A percentile compares a stretch with the other conserved stretches of the same genome.
Evolutionary conservation across 768 basidiomycete genomes (phyloP).

Genomic region (Lactarius trivialis): DNA sequence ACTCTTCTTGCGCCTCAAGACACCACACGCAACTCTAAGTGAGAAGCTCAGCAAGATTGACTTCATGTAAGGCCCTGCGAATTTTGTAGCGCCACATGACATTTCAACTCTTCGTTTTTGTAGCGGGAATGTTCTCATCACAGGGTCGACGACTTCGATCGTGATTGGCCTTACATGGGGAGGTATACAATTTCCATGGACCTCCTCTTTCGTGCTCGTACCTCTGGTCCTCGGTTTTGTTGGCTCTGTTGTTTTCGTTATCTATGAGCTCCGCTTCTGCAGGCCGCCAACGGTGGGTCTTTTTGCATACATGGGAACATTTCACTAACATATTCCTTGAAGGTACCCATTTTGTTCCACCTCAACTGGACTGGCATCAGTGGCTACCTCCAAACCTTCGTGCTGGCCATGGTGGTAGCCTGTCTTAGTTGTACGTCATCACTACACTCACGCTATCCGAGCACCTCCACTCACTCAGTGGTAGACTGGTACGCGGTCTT

Average conservation of each 20-base stretch:
- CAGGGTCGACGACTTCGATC: slow-evolving; percentile 27
- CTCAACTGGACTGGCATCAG: slow-evolving; percentile 30
- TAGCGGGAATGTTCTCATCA: slow-evolving; percentile 35
- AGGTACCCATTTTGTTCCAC: slow-evolving; percentile 33
- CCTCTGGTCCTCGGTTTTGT: slow-evolving; percentile 37
- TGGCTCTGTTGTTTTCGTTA: slow-evolving; percentile 33
- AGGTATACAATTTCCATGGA: slow-evolving; percentile 39
- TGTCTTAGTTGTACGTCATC: slow-evolving; percentile 17
- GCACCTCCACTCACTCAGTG: not conserved
- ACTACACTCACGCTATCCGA: not conserved
- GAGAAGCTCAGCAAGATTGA: slow-evolving; percentile 35
- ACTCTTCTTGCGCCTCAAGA: slow-evolving; percentile 32
- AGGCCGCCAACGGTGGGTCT: slow-evolving; percentile 32
- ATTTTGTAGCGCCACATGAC: too few species aligned
- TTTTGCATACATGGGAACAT: too few species aligned
- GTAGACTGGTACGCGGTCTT: slow-evolving; percentile 38
- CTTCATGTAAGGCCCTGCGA: slow-evolving; percentile 36
- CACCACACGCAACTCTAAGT: slow-evolving; percentile 29
- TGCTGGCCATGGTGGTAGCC: slow-evolving; percentile 24
- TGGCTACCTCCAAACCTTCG: slow-evolving; percentile 33
- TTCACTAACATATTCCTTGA: not conserved
- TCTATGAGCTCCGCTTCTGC: slow-evolving; percentile 34
- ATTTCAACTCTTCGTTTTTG: too few species aligned
- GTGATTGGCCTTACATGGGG: slow-evolving; percentile 38
- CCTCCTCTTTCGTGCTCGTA: slow-evolving; percentile 34